Evolutionary conservation across 352 stramenopile species (phyloP), one percentile per base, ranked within the genome.

Genomic region (Globisporangium solare): DNA sequence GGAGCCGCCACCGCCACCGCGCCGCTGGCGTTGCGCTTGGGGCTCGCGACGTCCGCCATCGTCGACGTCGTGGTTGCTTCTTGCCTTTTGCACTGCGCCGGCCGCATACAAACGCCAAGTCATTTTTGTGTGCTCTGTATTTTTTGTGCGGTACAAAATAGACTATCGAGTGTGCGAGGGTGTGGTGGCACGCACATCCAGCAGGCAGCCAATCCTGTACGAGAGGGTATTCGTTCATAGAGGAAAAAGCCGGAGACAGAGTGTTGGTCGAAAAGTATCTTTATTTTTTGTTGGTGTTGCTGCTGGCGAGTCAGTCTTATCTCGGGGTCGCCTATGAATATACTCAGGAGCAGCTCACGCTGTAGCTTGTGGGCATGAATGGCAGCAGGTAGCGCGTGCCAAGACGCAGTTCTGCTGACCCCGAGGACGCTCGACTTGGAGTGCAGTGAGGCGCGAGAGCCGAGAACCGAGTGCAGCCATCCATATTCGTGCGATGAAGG

Each of bases 31-130:
- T 43, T 3, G 13, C 45, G 32, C 22, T 47, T 54, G 20, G 47
- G 32, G 12, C 39, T 61, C 31, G 56, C 56, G 14, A 61, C 56
- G 49, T 61, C 56, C 40, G 47, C 56, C 56, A 61, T 61, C 39
- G 6, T 54, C 6, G 22, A 15, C 37, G 27, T 43, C 13, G 6
- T 18, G 17, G 13, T 43, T 43, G 39, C 39, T 43, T 18, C 39
- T 43, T 43, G 39, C 39, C 39, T 43, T 43, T 43, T 35, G 4
- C 0, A 35, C 39, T n/a, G 39, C 4, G 39, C 39, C 18, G 39
- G 7, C 18, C 12, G 39, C 39, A 43, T 43, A 43, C 39, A 43
- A 43, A 43, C 12, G 17, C 13, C 39, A 43, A 43, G 39, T 43
- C 27, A 35, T 35, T 35, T 35, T 27, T 27, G 24, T 43, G n/a